A percentile compares a stretch with the other conserved stretches of the same genome.
These are phyloP conservation scores for Populus pruinosa DNA, from an alignment of 345 rosid genomes.

Conservation along the genomic window DNA sequence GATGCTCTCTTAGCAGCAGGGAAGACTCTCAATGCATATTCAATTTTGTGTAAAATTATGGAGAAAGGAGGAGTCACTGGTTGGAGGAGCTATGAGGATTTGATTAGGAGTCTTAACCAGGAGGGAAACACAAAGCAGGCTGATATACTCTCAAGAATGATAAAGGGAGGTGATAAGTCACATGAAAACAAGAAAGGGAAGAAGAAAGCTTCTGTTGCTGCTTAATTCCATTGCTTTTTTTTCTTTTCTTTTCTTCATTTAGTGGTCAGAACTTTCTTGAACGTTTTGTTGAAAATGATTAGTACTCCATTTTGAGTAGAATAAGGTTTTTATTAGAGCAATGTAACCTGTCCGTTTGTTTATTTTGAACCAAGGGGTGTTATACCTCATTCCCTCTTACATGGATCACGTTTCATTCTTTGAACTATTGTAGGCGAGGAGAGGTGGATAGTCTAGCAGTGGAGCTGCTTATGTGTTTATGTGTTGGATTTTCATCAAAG, in stretches of 20 bases:
- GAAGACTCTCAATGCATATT: constrained; percentile 86
- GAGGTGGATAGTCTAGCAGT: too few relatives aligned
- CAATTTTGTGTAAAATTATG: constrained; percentile 71
- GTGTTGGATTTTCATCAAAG: too few relatives aligned
- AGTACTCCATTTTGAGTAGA: neutral
- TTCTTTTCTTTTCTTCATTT: neutral
- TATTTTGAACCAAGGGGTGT: constrained; percentile 2
- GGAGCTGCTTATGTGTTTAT: too few relatives aligned
- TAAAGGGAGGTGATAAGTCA: constrained; percentile 28
- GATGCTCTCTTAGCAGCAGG: constrained; percentile 78
- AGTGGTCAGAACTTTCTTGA: neutral
- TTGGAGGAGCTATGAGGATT: constrained; percentile 66
- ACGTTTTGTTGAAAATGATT: neutral
- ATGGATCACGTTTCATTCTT: too few relatives aligned
- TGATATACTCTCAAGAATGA: constrained; percentile 76
- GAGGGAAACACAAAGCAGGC: constrained; percentile 92
- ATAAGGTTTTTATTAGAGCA: neutral
- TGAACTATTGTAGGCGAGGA: too few relatives aligned
- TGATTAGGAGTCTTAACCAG: constrained; percentile 70
- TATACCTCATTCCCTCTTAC: neutral
- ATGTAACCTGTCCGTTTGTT: neutral
- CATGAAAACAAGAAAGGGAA: constrained; percentile 8
- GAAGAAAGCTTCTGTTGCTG: constrained; percentile 6
- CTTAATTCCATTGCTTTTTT: neutral
- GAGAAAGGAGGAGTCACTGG: constrained; percentile 64